These are phyloP conservation scores for Auriscalpium microsporum DNA, from an alignment of 768 basidiomycete genomes.

Conservation along the genomic window DNA sequence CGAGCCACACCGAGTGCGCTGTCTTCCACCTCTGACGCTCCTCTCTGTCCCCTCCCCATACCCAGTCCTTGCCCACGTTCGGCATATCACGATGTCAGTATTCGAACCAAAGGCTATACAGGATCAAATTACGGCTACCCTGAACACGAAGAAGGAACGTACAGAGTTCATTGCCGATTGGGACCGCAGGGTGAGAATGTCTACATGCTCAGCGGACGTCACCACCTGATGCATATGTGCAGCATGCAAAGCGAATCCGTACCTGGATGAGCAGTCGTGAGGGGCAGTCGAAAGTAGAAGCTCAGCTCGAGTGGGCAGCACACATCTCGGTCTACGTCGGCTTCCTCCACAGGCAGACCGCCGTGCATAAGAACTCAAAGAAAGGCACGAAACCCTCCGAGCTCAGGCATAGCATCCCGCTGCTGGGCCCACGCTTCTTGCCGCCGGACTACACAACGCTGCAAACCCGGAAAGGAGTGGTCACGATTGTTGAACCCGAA, in stretches of 20 bases:
- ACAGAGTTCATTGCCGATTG: background rate
- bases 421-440: slow-evolving; percentile 18
- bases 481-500: background rate
- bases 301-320: slow-evolving; percentile 18
- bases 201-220: background rate
- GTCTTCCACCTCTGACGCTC: too few species aligned
- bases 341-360: slow-evolving; percentile 8
- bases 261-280: background rate
- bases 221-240: background rate
- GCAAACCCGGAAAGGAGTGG: slow-evolving; percentile 4
- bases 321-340: slow-evolving; percentile 18
- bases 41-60: background rate
- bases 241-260: background rate
- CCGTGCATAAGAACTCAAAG: background rate
- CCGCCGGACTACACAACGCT: slow-evolving; percentile 16
- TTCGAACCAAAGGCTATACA: background rate
- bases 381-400: background rate
- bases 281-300: background rate
- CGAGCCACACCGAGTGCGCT: too few species aligned
- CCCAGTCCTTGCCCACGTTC: background rate
- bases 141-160: background rate
- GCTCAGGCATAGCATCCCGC: slow-evolving; percentile 7
- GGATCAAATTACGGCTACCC: background rate
- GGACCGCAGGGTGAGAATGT: background rate
- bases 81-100: background rate